These are phyloP conservation scores for Claviceps sorghi DNA, from an alignment of 2,329 filamentous ascomycete genomes.

Conservation along the genomic window DNA sequence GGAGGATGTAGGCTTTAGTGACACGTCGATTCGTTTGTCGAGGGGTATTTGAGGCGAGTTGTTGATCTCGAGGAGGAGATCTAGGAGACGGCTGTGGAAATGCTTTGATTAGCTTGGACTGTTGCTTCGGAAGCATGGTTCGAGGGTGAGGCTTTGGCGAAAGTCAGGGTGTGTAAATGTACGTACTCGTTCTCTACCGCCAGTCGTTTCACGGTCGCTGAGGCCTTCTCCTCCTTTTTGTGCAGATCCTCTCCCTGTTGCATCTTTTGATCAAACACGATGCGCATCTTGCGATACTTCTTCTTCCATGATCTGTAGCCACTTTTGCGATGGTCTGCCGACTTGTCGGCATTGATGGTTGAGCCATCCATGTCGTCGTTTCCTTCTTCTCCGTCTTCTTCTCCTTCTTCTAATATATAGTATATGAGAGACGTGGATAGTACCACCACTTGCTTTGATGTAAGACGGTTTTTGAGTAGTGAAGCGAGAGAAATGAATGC, in stretches of 20 bases:
- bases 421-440: not conserved
- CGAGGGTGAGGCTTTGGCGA: not conserved
- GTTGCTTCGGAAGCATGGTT: not conserved
- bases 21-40: constrained; percentile 60
- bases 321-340: constrained; percentile 28
- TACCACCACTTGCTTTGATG: not conserved
- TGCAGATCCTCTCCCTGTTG: constrained; percentile 71
- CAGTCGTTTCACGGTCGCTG: constrained; percentile 66
- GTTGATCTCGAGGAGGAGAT: constrained; percentile 83
- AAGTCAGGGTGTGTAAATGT: not conserved
- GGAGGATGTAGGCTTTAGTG: constrained; percentile 28
- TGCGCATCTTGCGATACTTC: constrained; percentile 88
- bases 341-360: constrained; percentile 28
- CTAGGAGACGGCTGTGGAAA: constrained; percentile 59
- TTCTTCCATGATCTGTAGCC: constrained; percentile 66
- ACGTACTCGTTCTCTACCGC: constrained; percentile 85
- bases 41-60: constrained; percentile 63
- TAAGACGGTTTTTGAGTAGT: not conserved
- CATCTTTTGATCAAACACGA: constrained; percentile 63
- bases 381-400: not conserved
- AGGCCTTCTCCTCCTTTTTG: constrained; percentile 65
- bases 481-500: not conserved
- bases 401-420: too few species aligned
- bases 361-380: constrained; percentile 18
- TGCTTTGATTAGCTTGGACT: not conserved